Evolutionary conservation across 2,329 filamentous ascomycete genomes (phyloP), one percentile per base, ranked within the genome.

Genomic region (Colletotrichum sp.): DNA sequence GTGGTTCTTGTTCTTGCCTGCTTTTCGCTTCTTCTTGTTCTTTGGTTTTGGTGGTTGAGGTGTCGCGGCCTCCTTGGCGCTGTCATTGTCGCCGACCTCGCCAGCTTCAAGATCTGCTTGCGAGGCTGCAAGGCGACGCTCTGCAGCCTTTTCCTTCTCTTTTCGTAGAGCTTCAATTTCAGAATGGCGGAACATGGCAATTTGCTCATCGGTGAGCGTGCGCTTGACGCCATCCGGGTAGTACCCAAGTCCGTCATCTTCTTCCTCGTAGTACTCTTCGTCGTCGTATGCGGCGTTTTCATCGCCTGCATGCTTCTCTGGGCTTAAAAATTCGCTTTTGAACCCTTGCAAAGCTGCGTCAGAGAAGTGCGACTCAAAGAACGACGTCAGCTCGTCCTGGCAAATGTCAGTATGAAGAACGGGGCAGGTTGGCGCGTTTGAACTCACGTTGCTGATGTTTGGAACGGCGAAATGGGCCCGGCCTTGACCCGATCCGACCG

Each of bases 181-280:
- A 3, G 95, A 96, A 82, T 98, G 95, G 77, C 96, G 91, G 83
- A 98, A 98, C 77, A 98, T 96, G 69, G 92, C 92, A 79, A 98
- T 95, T 86, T 98, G 95, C 79, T 96, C 95, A 81, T 98, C 95
- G 12, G 96, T 98, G 80, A 99, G 88, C 21, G 96, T 98, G 55
- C 96, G 93, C 83, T 97, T 97, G 77, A 93, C 92, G 4, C 96
- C 96, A 81, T 99, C 96, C 1, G 91, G 85, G 79, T 99, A 99
- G 84, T 95, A 96, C 21, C 96, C 96, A 18, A 98, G 87, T 1
- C 86, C 92, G 81, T 95, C 94, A 52, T 93, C 91, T 30, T 93
- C 91, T 32, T 90, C 88, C 6, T 76, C 72, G 79, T 79, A 83
- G 4, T 83, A 78, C 24, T 82, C 79, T n/a, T 32, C 64, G 32